phyloP scores from a whole-genome alignment of 257 asterid genomes.

The Buddleja alternifolia region DNA sequence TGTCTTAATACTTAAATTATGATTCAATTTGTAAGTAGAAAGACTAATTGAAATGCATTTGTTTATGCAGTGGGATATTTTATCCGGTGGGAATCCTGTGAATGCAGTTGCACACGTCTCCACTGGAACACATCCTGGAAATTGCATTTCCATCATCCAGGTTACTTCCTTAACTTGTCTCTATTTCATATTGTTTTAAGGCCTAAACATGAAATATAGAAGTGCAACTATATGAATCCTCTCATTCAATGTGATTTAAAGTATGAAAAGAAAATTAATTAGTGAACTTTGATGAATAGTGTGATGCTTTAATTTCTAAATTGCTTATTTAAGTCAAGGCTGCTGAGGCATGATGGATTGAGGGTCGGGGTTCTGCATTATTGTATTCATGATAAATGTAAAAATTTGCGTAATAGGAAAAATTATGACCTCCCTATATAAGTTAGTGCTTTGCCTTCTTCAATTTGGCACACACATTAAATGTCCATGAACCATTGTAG shows the following conservation, averaged over 20 bases:
- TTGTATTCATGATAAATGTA: too few species aligned
- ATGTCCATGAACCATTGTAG: not conserved
- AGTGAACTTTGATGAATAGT: not conserved
- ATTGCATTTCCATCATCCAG: slow-evolving; percentile 62
- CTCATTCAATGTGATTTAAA: not conserved
- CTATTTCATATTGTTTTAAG: not conserved
- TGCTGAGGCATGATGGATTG: too few species aligned
- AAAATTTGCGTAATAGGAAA: too few species aligned
- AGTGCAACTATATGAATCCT: too few species aligned
- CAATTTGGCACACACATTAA: not conserved
- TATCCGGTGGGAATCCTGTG: slow-evolving; percentile 48
- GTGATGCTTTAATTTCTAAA: not conserved
- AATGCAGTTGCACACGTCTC: slow-evolving; percentile 53
- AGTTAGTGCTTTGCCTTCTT: not conserved
- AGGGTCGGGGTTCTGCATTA: too few species aligned
- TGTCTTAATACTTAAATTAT: not conserved
- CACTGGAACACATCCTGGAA: slow-evolving; percentile 59
- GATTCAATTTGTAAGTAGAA: not conserved
- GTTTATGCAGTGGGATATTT: slow-evolving; percentile 70
- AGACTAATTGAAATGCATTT: slow-evolving; percentile 18
- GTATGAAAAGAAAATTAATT: not conserved
- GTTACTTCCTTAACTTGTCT: slow-evolving; percentile 31
- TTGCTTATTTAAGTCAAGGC: too few species aligned
- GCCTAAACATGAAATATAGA: not conserved
- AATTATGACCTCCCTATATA: too few species aligned